These are phyloP conservation scores for Volutella citrinella DNA, from an alignment of 2,329 filamentous ascomycete species.

Conservation along the genomic window DNA sequence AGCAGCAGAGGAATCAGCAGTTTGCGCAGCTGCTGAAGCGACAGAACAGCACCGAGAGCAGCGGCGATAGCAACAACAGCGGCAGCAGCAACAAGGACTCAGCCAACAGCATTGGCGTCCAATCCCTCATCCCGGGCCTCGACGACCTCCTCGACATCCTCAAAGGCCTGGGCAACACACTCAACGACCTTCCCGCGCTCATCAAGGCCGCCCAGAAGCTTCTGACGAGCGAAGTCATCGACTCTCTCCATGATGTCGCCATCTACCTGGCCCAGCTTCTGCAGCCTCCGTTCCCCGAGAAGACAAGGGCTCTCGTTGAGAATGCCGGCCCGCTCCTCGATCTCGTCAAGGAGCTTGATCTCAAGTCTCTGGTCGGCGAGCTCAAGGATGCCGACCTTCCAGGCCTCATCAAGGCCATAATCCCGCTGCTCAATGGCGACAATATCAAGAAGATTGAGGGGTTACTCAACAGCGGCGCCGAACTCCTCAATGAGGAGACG, in stretches of 20 bases:
- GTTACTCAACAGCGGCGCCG: conserved; percentile 35
- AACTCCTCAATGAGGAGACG: conserved; percentile 35
- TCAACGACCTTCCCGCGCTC: too few species aligned
- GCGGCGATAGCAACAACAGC: not conserved
- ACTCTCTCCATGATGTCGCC: conserved; percentile 39
- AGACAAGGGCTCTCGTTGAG: conserved; percentile 25
- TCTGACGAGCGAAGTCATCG: conserved; percentile 36
- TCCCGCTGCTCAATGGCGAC: conserved; percentile 28
- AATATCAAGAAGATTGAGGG: conserved; percentile 32
- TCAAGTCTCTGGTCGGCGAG: conserved; percentile 31
- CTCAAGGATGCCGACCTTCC: conserved; percentile 30
- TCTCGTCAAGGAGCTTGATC: conserved; percentile 29
- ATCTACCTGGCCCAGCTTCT: conserved; percentile 37
- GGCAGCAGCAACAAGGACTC: conserved; percentile 3
- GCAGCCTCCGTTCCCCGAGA: conserved; percentile 33
- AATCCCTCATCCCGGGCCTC: conserved; percentile 12
- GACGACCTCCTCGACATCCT: conserved; percentile 20
- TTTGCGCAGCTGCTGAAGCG: conserved; percentile 10
- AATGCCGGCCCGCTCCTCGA: conserved; percentile 28
- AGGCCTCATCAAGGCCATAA: conserved; percentile 26
- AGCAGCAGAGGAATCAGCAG: conserved; percentile 20
- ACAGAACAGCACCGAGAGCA: conserved; percentile 13
- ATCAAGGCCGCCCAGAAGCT: conserved; percentile 29
- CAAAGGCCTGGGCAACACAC: conserved; percentile 19
- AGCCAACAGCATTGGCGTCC: not conserved